Base-by-base conservation (phyloP, 2,329 filamentous ascomycete species). In the Aspergillus quadrilineatus region DNA sequence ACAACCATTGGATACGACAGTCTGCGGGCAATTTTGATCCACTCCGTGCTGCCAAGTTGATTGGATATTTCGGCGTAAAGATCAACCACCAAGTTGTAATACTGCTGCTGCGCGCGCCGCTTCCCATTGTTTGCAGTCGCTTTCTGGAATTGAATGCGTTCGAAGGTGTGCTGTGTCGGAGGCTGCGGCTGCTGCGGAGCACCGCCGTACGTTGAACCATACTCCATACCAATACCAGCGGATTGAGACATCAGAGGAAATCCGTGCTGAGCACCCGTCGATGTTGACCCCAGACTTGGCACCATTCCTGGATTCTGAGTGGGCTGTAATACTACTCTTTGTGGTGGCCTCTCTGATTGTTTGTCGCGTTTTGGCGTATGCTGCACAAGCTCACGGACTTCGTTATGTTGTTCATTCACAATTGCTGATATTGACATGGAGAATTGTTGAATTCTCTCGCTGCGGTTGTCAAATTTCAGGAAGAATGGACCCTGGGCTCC, bases 41-140 rank as follows among this genome's bases (percentile, higher is more conserved):
- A 92, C 32, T 77, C 71, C 63, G 69, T 57, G 56, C 74, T 63
- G 74, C 68, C 64, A 10, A 64, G 54, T 6, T 65, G 60, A 36
- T 66, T 69, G 2, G 84, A 81, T 6, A 90, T 77, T 61, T 92
- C 86, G 6, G 84, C 90, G 73, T 85, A 90, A 1, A 95, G 83
- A 69, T 96, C 91, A 4, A 96, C 87, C 45, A 95, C 84, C n/a
- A 97, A 80, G 66, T 94, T 90, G 68, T 95, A 96, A 72, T 92
- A 96, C 66, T 96, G 92, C 69, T 97, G 92, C 15, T 92, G 90
- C 1, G 92, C 92, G 55, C 92, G 82, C 63, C 92, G 83, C 73
- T 96, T 96, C 46, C 92, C 92, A 64, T 97, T 97, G 76, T 96
- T 97, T 26, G 91, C 90, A 0, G 92, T 96, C 1, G 92, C 92